These are phyloP conservation scores for Pichia cactophila DNA, from an alignment of 1,139 yeast genomes.

Conservation along the genomic window DNA sequence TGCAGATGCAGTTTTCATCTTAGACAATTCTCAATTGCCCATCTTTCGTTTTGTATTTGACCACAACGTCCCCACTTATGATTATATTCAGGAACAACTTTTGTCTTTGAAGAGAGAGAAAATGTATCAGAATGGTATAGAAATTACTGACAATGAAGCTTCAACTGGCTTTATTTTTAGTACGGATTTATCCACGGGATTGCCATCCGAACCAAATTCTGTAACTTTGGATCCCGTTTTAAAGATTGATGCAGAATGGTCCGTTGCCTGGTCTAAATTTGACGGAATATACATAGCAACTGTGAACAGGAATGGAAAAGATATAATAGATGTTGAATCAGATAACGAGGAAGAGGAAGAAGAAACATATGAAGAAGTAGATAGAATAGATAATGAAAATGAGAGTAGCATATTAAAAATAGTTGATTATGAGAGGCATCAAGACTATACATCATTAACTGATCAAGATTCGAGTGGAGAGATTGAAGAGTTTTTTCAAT, in stretches of 20 bases:
- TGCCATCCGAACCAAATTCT: constrained; percentile 8
- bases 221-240: constrained; percentile 22
- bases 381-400: constrained; percentile 1
- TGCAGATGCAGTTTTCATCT: constrained; percentile 57
- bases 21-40: constrained; percentile 38
- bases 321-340: constrained; percentile 21
- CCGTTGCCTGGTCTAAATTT: constrained; percentile 21
- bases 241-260: constrained; percentile 24
- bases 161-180: neutral
- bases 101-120: constrained; percentile 10
- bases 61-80: constrained; percentile 36
- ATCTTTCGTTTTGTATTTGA: constrained; percentile 3
- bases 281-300: constrained; percentile 22
- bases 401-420: neutral
- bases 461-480: neutral
- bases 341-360: constrained; percentile 12
- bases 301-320: constrained; percentile 17
- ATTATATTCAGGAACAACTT: constrained; percentile 22
- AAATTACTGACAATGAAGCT: neutral
- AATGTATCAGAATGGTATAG: constrained; percentile 2
- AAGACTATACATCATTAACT: neutral
- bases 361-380: neutral
- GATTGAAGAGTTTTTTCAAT: neutral
- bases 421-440: neutral
- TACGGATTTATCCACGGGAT: neutral